These are phyloP conservation scores for Allomyces macrogynus DNA, from an alignment of 192 early-diverging fungal species.

Conservation along the genomic window DNA sequence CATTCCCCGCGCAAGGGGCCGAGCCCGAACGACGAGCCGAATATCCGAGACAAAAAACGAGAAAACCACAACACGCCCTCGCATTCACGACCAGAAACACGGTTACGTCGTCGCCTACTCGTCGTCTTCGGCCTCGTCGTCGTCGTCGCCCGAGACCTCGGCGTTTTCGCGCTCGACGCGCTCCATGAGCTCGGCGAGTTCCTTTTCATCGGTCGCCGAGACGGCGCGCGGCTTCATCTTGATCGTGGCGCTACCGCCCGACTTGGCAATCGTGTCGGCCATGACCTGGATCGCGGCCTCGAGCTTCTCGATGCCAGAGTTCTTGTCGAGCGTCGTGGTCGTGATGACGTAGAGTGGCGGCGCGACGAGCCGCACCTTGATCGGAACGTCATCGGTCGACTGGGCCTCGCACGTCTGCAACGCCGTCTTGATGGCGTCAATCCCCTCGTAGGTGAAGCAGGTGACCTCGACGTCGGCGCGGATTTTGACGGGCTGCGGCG, in stretches of 20 bases:
- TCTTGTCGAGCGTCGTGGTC: slow-evolving; percentile 66
- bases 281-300: slow-evolving; percentile 67
- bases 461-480: slow-evolving; percentile 86
- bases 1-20: too few relatives aligned
- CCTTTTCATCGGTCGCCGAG: slow-evolving; percentile 76
- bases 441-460: slow-evolving; percentile 84
- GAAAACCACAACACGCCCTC: too few relatives aligned
- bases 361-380: slow-evolving; percentile 75
- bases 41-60: too few relatives aligned
- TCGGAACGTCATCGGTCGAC: slow-evolving; percentile 51
- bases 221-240: slow-evolving; percentile 85
- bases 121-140: slow-evolving; percentile 43
- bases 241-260: slow-evolving; percentile 52
- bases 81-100: too few relatives aligned
- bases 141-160: slow-evolving; percentile 82
- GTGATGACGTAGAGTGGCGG: slow-evolving; percentile 88
- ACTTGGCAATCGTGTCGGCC: slow-evolving; percentile 53
- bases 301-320: slow-evolving; percentile 62
- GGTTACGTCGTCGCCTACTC: neutral
- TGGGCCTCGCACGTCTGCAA: slow-evolving; percentile 65
- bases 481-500: slow-evolving; percentile 88
- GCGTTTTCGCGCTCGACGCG: slow-evolving; percentile 77
- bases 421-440: slow-evolving; percentile 84
- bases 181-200: slow-evolving; percentile 75
- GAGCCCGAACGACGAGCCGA: too few relatives aligned